These are phyloP conservation scores for Clonostachys sp. DNA, from an alignment of 2,329 filamentous ascomycete species.

Conservation along the genomic window DNA sequence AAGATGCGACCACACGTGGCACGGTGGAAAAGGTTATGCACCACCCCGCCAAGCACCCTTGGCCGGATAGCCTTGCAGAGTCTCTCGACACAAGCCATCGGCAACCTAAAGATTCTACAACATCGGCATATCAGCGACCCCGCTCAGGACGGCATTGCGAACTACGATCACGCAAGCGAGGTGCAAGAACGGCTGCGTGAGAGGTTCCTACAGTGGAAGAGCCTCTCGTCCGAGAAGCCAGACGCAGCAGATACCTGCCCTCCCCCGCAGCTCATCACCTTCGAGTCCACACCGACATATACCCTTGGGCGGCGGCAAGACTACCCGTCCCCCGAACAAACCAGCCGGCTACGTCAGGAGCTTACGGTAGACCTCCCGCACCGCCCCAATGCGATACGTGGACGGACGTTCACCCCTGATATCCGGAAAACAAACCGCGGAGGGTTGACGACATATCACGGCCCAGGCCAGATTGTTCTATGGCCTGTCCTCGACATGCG, in stretches of 20 bases:
- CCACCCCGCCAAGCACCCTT: background rate
- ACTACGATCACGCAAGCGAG: conserved; percentile 21
- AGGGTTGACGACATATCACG: conserved; percentile 92
- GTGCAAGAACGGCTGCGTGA: conserved; percentile 11
- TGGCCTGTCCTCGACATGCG: conserved; percentile 87
- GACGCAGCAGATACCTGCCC: conserved; percentile 32
- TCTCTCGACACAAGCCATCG: background rate
- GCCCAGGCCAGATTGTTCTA: conserved; percentile 86
- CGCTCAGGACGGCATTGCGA: conserved; percentile 11
- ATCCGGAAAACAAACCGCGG: conserved; percentile 73
- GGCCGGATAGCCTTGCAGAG: background rate
- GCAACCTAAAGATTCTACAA: conserved; percentile 10
- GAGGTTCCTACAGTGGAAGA: conserved; percentile 12
- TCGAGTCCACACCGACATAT: conserved; percentile 78
- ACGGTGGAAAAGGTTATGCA: background rate
- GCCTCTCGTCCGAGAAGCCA: background rate
- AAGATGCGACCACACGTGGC: no score
- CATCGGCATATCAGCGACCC: conserved; percentile 20
- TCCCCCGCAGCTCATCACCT: conserved; percentile 71
- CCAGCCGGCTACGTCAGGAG: conserved; percentile 33
- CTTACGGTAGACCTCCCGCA: conserved; percentile 21
- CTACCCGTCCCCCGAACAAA: conserved; percentile 39
- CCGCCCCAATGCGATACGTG: conserved; percentile 18
- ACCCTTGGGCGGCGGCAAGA: conserved; percentile 82
- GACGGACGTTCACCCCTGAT: conserved; percentile 39